Evolutionary conservation across 176 grass and related monocot genomes (phyloP).

Genomic region (Carex parvula): DNA sequence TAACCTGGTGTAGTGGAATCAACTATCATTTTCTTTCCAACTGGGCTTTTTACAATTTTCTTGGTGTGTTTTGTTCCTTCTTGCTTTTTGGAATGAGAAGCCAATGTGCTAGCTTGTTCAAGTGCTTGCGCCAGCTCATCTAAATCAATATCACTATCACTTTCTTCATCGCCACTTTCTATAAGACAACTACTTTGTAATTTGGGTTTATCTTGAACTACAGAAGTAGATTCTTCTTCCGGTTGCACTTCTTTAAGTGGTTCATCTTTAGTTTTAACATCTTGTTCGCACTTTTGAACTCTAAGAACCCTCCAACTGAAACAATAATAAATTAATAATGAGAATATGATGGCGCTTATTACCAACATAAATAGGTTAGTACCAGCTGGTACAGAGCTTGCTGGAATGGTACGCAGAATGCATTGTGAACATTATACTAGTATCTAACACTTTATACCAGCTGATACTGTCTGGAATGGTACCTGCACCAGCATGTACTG

Average conservation of each 20-base stretch:
- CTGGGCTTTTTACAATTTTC: slow-evolving; percentile 25
- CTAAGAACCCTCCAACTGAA: slow-evolving; percentile 82
- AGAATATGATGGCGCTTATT: neutral
- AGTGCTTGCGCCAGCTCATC: slow-evolving; percentile 69
- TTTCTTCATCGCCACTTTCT: slow-evolving; percentile 34
- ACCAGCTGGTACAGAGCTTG: neutral
- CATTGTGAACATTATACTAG: neutral
- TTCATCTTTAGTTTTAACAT: slow-evolving; percentile 19
- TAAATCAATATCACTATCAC: slow-evolving; percentile 51
- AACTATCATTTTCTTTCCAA: slow-evolving; percentile 32
- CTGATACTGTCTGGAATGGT: neutral
- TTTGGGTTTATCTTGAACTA: slow-evolving; percentile 11
- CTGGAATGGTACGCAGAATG: neutral
- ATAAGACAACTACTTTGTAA: slow-evolving; percentile 20
- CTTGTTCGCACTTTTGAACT: slow-evolving; percentile 44
- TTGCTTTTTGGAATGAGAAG: slow-evolving; percentile 71
- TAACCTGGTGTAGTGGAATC: slow-evolving; percentile 48
- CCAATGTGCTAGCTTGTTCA: slow-evolving; percentile 56
- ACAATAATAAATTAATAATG: neutral
- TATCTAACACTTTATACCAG: neutral
- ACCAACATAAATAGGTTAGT: neutral
- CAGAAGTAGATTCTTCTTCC: slow-evolving; percentile 28
- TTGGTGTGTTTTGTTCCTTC: slow-evolving; percentile 37
- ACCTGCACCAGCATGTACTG: neutral
- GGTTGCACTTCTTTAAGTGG: slow-evolving; percentile 11